phyloP scores from a whole-genome alignment of 2,329 filamentous ascomycete species.

The Pseudocercospora cruenta region DNA sequence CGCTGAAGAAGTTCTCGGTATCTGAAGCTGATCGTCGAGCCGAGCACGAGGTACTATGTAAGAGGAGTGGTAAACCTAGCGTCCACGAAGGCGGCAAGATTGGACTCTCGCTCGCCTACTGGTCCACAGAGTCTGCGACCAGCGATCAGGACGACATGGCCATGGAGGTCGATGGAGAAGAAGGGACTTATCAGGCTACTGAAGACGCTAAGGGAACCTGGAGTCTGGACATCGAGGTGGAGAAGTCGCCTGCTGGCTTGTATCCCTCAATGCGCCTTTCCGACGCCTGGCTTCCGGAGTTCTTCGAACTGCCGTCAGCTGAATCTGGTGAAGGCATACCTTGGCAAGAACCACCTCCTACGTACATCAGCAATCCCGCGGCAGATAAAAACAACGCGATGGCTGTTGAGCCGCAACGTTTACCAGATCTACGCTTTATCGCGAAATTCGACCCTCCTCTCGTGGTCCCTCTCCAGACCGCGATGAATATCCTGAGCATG shows the following conservation, averaged over 20 bases:
- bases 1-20: slow-evolving; percentile 51
- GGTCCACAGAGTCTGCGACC: slow-evolving; percentile 46
- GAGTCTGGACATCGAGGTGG: slow-evolving; percentile 70
- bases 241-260: slow-evolving; percentile 49
- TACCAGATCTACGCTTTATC: slow-evolving; percentile 74
- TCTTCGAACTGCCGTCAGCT: slow-evolving; percentile 70
- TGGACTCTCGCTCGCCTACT: slow-evolving; percentile 76
- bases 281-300: slow-evolving; percentile 71
- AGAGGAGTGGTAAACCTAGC: slow-evolving; percentile 68
- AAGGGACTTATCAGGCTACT: not conserved
- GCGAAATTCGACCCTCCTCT: slow-evolving; percentile 76
- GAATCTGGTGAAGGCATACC: slow-evolving; percentile 51
- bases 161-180: slow-evolving; percentile 40
- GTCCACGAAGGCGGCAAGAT: slow-evolving; percentile 71
- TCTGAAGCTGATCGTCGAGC: slow-evolving; percentile 20
- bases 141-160: slow-evolving; percentile 40
- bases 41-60: slow-evolving; percentile 66
- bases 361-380: slow-evolving; percentile 50
- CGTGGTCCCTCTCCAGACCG: slow-evolving; percentile 67
- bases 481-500: slow-evolving; percentile 64
- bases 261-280: slow-evolving; percentile 70
- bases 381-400: slow-evolving; percentile 54
- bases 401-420: slow-evolving; percentile 54
- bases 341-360: slow-evolving; percentile 74
- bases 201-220: slow-evolving; percentile 52